A percentile compares a stretch with the other conserved stretches of the same genome.
These are phyloP conservation scores for Penicillium hesseltinei DNA, from an alignment of 2,329 filamentous ascomycete genomes.

Conservation along the genomic window DNA sequence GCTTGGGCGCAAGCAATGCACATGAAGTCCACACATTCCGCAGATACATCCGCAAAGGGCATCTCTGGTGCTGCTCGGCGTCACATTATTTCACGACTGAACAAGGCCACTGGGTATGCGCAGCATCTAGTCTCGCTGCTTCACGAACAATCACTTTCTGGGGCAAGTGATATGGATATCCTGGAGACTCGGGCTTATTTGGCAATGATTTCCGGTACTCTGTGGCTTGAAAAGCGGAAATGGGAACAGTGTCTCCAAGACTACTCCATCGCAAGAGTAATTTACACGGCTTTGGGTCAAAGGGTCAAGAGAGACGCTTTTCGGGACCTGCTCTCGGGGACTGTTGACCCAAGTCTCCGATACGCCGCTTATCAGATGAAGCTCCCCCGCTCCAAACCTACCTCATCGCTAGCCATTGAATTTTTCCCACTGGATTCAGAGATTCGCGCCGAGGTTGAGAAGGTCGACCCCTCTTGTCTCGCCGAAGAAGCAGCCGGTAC, in stretches of 20 bases:
- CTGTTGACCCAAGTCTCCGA: conserved; percentile 87
- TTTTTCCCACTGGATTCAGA: conserved; percentile 66
- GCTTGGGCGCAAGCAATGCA: conserved; percentile 96
- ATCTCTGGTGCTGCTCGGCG: conserved; percentile 76
- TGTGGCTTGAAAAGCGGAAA: conserved; percentile 80
- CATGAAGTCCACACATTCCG: conserved; percentile 79
- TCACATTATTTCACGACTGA: conserved; percentile 83
- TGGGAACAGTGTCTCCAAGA: conserved; percentile 77
- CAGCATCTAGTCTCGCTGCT: conserved; percentile 66
- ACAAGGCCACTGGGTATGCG: conserved; percentile 73
- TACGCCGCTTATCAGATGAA: conserved; percentile 93
- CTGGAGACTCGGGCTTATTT: conserved; percentile 86
- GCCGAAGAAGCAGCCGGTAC: conserved; percentile 56
- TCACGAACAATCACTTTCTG: conserved; percentile 59
- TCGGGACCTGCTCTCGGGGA: conserved; percentile 80
- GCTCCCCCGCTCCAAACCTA: conserved; percentile 78
- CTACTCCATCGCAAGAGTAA: conserved; percentile 74
- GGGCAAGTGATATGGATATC: conserved; percentile 67
- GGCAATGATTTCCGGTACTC: conserved; percentile 70
- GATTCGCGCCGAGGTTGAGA: conserved; percentile 66
- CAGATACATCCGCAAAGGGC: conserved; percentile 68
- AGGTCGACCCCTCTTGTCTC: conserved; percentile 66
- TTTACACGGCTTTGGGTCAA: conserved; percentile 74
- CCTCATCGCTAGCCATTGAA: conserved; percentile 73
- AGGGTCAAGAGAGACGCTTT: conserved; percentile 70